phyloP scores from a whole-genome alignment of 805 yeast genomes.

The Priceomyces fermenticarens region DNA sequence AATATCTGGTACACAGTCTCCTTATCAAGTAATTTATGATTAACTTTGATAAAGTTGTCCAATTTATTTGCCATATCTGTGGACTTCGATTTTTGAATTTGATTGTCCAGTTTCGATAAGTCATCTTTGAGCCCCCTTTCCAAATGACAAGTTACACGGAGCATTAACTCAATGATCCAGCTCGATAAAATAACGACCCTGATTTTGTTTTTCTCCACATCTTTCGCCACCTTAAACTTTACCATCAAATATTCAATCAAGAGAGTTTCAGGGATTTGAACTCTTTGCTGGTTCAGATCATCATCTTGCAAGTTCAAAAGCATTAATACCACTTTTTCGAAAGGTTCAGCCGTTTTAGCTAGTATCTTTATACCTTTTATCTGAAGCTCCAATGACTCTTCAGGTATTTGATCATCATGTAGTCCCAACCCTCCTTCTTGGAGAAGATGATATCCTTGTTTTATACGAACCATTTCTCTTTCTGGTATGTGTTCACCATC shows the following conservation, averaged over 20 bases:
- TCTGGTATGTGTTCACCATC: conserved; percentile 13
- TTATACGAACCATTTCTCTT: conserved; percentile 29
- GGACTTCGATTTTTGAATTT: not conserved
- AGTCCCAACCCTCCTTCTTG: conserved; percentile 33
- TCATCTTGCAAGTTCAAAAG: conserved; percentile 18
- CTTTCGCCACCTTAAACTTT: conserved; percentile 24
- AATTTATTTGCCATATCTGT: conserved; percentile 13
- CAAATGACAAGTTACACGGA: conserved; percentile 43
- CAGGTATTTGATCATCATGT: conserved; percentile 11
- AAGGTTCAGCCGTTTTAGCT: conserved; percentile 62
- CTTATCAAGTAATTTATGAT: conserved; percentile 54
- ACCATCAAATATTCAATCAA: conserved; percentile 32
- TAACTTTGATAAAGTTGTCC: conserved; percentile 50
- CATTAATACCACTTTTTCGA: conserved; percentile 67
- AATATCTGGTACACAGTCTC: conserved; percentile 72
- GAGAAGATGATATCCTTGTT: conserved; percentile 36
- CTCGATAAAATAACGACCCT: conserved; percentile 50
- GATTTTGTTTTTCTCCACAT: conserved; percentile 24
- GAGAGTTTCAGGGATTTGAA: conserved; percentile 18
- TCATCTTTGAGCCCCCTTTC: conserved; percentile 27
- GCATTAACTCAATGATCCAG: conserved; percentile 62
- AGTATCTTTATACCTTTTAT: conserved; percentile 44
- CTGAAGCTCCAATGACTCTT: conserved; percentile 20
- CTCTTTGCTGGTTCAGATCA: not conserved
- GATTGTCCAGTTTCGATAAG: not conserved